phyloP scores from a whole-genome alignment of 2,329 filamentous ascomycete genomes.

The Didymella pomorum region DNA sequence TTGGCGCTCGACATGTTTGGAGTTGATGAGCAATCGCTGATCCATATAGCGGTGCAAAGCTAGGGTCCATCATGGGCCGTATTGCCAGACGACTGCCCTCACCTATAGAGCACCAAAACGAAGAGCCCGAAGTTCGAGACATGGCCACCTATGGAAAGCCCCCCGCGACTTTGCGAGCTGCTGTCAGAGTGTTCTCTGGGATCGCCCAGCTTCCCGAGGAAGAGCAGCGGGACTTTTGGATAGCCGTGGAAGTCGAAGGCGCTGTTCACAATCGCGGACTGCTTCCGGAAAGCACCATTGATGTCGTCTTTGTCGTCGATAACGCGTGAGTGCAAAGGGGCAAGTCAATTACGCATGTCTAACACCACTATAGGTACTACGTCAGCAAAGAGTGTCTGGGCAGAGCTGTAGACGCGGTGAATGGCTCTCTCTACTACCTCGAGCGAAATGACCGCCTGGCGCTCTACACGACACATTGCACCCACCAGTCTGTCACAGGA shows the following conservation, averaged over 20 bases:
- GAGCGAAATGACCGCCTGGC: constrained; percentile 36
- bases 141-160: background rate
- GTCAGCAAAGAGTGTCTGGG: constrained; percentile 38
- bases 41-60: constrained; percentile 21
- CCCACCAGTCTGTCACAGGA: constrained; percentile 36
- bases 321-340: constrained; percentile 41
- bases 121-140: constrained; percentile 5
- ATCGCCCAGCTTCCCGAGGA: constrained; percentile 29
- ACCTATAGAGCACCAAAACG: constrained; percentile 22
- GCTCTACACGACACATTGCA: constrained; percentile 44
- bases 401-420: constrained; percentile 30
- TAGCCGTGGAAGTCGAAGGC: constrained; percentile 45
- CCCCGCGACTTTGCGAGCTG: constrained; percentile 34
- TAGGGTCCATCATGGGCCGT: constrained; percentile 25
- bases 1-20: background rate
- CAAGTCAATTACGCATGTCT: background rate
- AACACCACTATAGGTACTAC: constrained; percentile 33
- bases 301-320: constrained; percentile 50
- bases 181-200: constrained; percentile 35
- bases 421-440: constrained; percentile 31
- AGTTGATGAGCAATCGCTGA: background rate
- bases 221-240: constrained; percentile 35
- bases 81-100: constrained; percentile 31
- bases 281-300: constrained; percentile 33
- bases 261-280: constrained; percentile 33